These are phyloP conservation scores for Rutstroemia sp. DNA, from an alignment of 2,329 filamentous ascomycete genomes.

Conservation along the genomic window DNA sequence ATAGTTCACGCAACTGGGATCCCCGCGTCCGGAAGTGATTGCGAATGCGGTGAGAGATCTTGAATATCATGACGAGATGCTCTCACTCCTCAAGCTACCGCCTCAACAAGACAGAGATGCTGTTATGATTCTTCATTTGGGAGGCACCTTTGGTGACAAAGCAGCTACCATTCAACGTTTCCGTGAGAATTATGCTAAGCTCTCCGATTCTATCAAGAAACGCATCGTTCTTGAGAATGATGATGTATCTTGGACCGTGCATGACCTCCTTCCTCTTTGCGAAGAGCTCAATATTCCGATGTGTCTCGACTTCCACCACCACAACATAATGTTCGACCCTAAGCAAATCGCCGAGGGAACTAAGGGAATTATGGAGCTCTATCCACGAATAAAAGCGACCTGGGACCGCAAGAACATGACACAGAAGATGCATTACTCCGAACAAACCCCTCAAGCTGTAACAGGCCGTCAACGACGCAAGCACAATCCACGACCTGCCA, in stretches of 20 bases:
- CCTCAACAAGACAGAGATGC: slow-evolving; percentile 76
- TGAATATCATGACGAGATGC: slow-evolving; percentile 80
- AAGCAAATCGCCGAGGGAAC: slow-evolving; percentile 74
- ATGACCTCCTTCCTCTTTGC: slow-evolving; percentile 82
- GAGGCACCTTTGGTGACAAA: slow-evolving; percentile 81
- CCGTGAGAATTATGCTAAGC: slow-evolving; percentile 43
- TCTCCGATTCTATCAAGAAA: slow-evolving; percentile 64
- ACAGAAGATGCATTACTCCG: slow-evolving; percentile 97
- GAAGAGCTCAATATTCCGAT: slow-evolving; percentile 91
- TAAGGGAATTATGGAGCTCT: slow-evolving; percentile 68
- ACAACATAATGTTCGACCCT: slow-evolving; percentile 85
- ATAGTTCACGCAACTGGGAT: slow-evolving; percentile 82
- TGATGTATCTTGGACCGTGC: slow-evolving; percentile 86
- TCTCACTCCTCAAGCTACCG: slow-evolving; percentile 68
- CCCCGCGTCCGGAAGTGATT: slow-evolving; percentile 71
- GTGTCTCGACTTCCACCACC: slow-evolving; percentile 89
- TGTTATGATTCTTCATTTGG: slow-evolving; percentile 92
- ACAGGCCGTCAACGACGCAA: slow-evolving; percentile 75
- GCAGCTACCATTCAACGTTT: slow-evolving; percentile 42
- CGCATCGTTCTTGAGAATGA: slow-evolving; percentile 90
- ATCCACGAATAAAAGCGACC: slow-evolving; percentile 69
- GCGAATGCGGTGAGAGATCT: slow-evolving; percentile 72
- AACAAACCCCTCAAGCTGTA: slow-evolving; percentile 67
- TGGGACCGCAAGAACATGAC: slow-evolving; percentile 80
- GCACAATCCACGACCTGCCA: slow-evolving; percentile 72